Evolutionary conservation across 345 rosid genomes (phyloP).

Genomic region (Cardamine resedifolia): DNA sequence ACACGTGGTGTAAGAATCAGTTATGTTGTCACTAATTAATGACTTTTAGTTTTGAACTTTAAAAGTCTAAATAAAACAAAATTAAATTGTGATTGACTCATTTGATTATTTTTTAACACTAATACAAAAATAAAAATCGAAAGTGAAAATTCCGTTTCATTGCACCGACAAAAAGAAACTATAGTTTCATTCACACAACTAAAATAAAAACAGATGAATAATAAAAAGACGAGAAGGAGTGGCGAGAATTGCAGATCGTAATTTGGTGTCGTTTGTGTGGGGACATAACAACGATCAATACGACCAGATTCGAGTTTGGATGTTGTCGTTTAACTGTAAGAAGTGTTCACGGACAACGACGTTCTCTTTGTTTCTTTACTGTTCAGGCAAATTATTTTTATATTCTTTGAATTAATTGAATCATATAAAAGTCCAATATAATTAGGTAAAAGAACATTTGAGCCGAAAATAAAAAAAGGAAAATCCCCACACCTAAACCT

Average conservation of each 20-base stretch:
- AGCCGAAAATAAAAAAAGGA: constrained; percentile 9
- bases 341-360: constrained; percentile 31
- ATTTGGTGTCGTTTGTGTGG: constrained; percentile 19
- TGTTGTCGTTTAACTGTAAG: constrained; percentile 26
- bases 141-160: neutral
- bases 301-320: constrained; percentile 22
- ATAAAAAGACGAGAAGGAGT: constrained; percentile 8
- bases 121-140: neutral
- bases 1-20: constrained; percentile 36
- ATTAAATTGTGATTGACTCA: constrained; percentile 16
- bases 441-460: constrained; percentile 5
- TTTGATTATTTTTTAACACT: neutral
- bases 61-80: constrained; percentile 23
- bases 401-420: neutral
- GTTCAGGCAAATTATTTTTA: neutral
- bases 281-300: constrained; percentile 29
- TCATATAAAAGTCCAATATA: constrained; percentile 11
- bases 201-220: neutral
- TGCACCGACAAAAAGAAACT: constrained; percentile 34
- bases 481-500: constrained; percentile 4
- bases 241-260: constrained; percentile 36
- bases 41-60: constrained; percentile 12
- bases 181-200: constrained; percentile 8
- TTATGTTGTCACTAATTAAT: constrained; percentile 33
- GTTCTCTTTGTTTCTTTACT: constrained; percentile 16